A percentile compares a stretch with the other conserved stretches of the same genome.
Evolutionary conservation across 306 rosid genomes (phyloP).

Genomic region (Malus fusca): DNA sequence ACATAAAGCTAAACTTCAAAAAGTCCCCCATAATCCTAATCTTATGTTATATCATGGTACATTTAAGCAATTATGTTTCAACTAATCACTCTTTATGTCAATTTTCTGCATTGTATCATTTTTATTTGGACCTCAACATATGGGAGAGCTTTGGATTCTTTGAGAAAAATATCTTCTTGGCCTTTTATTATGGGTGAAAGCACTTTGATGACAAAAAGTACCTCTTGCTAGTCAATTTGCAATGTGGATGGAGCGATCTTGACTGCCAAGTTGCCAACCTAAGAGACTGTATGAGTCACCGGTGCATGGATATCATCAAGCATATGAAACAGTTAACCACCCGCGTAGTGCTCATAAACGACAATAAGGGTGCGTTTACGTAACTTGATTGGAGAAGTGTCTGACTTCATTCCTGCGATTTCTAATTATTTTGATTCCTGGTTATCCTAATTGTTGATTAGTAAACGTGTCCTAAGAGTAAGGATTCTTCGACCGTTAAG

Average conservation of each 20-base stretch:
- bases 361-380: neutral
- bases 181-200: neutral
- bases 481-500: neutral
- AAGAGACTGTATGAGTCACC: neutral
- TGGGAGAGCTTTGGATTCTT: conserved; percentile 10
- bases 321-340: neutral
- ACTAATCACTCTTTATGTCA: neutral
- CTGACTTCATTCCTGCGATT: neutral
- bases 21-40: neutral
- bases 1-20: neutral
- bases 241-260: neutral
- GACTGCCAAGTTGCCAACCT: neutral
- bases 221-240: neutral
- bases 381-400: no score
- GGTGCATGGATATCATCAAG: neutral
- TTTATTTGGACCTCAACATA: neutral
- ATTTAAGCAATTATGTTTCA: neutral
- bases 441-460: neutral
- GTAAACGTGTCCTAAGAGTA: neutral
- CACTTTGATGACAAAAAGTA: neutral
- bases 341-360: neutral
- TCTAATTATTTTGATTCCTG: no score
- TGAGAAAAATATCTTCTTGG: neutral
- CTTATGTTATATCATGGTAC: neutral
- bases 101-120: neutral